Evolutionary conservation across 1,139 yeast genomes (phyloP), one percentile per base, ranked within the genome.

Genomic region (Diutina pseudorugosa): DNA sequence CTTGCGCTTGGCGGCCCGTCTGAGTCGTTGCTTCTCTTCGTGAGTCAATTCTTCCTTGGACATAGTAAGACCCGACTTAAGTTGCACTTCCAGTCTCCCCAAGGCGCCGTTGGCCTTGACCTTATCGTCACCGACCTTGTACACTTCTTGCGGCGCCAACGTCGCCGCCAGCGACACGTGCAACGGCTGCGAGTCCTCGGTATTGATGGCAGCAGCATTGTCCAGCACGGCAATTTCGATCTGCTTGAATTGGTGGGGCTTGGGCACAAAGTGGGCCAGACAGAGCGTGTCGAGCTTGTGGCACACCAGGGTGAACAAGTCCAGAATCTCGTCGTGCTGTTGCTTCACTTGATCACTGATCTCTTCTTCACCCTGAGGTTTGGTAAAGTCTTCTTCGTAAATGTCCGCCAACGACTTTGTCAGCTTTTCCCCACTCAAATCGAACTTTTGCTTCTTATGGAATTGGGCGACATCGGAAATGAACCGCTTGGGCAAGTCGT

Each of bases 131-230:
- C 75, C 76, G 23, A 84, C 74, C 62, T 76, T 80, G 68, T 85
- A 93, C n/a, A 93, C 76, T 69, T 93, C 98, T 69, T 93, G 98
- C 45, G 98, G 98, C 1, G 98, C 98, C 61, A 93, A 75, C 52
- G 86, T 79, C n/a, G 84, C 72, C 27, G 83, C 88, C 40, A 79
- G 71, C 2, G 94, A 79, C 69, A 87, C 76, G 48, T 91, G 83
- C 53, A 88, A 74, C 50, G 98, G 98, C 68, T 91, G 98, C 1
- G 97, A 94, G 63, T 93, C 98, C 69, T 93, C 98, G 96, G 91
- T 88, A 6, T 84, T 65, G 52, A 93, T 84, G 1, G 96, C 83
- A 2, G 63, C 63, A 0, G 87, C 77, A 48, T 61, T 62, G 53
- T 70, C 75, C 33, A 65, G 64, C 44, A 91, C 89, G 63, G 84